Percentiles rank a stretch among this genome's conserved stretches.
These are phyloP conservation scores for Saccharum hybrid DNA, from an alignment of 202 grass and related monocot genomes.

Conservation along the genomic window DNA sequence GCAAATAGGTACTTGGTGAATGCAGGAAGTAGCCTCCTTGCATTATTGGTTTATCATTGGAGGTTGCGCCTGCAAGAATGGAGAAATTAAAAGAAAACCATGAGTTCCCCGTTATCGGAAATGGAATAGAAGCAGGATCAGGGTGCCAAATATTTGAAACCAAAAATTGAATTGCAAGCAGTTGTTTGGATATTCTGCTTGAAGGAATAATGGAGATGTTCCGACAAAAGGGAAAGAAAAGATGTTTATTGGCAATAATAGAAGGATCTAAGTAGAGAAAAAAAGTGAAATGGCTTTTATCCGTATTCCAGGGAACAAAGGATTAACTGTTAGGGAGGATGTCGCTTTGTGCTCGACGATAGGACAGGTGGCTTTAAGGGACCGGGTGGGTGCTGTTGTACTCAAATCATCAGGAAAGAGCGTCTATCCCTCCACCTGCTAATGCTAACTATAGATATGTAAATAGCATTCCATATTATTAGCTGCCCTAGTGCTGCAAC, in stretches of 20 bases:
- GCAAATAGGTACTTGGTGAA: slow-evolving; percentile 36
- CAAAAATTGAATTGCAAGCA: background rate
- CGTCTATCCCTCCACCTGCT: background rate
- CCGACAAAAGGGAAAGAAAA: slow-evolving; percentile 8
- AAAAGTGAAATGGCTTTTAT: too few relatives aligned
- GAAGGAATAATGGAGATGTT: background rate
- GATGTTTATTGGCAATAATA: slow-evolving; percentile 21
- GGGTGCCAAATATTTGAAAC: too few relatives aligned
- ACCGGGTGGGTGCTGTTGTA: background rate
- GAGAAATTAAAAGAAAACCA: background rate
- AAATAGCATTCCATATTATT: slow-evolving; percentile 24
- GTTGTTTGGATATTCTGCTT: background rate
- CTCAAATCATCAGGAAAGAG: background rate
- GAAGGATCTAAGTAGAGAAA: background rate
- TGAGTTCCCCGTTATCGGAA: too few relatives aligned
- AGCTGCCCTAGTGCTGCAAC: background rate
- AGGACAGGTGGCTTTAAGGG: slow-evolving; percentile 45
- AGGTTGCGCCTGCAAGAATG: slow-evolving; percentile 6
- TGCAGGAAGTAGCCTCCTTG: slow-evolving; percentile 11
- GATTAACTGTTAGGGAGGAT: background rate
- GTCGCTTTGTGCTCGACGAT: slow-evolving; percentile 38
- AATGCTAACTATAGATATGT: slow-evolving; percentile 10
- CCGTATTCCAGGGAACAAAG: slow-evolving; percentile 23
- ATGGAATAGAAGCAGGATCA: too few relatives aligned
- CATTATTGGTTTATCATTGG: slow-evolving; percentile 30